Conservation (phyloP, 108 stramenopile species). For the Fragilaria radians region DNA sequence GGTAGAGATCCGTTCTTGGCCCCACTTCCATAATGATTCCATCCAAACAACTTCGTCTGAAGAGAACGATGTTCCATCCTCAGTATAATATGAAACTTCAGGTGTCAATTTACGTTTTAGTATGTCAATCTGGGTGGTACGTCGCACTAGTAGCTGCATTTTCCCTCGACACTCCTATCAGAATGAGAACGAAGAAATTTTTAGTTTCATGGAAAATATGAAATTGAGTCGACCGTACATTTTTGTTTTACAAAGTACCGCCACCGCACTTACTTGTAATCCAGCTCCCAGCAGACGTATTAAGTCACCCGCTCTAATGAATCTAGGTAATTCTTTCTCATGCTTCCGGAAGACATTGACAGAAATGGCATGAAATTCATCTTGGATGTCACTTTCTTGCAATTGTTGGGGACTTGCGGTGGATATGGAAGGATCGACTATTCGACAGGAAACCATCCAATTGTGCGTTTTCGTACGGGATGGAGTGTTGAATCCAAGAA, state of each 20-base stretch:
- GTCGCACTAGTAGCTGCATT: background rate
- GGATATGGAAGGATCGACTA: conserved; percentile 54
- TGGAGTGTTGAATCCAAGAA: conserved; percentile 52
- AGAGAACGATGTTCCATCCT: conserved; percentile 6
- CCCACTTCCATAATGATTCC: conserved; percentile 64
- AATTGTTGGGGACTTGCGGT: conserved; percentile 4
- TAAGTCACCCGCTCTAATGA: conserved; percentile 62
- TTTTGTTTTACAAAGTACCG: background rate
- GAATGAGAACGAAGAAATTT: conserved; percentile 29
- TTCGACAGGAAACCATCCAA: conserved; percentile 52
- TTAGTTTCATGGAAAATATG: background rate
- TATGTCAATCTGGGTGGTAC: background rate
- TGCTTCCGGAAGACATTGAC: conserved; percentile 52
- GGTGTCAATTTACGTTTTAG: background rate
- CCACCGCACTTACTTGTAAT: background rate
- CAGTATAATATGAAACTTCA: conserved; percentile 7
- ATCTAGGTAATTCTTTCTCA: conserved; percentile 35
- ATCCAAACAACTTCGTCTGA: conserved; percentile 13
- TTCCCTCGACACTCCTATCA: background rate
- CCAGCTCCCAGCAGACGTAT: background rate
- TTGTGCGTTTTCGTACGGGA: conserved; percentile 43
- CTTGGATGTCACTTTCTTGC: conserved; percentile 5
- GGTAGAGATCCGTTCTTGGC: conserved; percentile 30
- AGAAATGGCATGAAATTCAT: conserved; percentile 22
- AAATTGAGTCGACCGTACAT: background rate